Percentiles rank a stretch among this genome's conserved stretches.
phyloP scores from a whole-genome alignment of 225 moss, liverwort and hornwort genomes.

The Physcomitrium patens region DNA sequence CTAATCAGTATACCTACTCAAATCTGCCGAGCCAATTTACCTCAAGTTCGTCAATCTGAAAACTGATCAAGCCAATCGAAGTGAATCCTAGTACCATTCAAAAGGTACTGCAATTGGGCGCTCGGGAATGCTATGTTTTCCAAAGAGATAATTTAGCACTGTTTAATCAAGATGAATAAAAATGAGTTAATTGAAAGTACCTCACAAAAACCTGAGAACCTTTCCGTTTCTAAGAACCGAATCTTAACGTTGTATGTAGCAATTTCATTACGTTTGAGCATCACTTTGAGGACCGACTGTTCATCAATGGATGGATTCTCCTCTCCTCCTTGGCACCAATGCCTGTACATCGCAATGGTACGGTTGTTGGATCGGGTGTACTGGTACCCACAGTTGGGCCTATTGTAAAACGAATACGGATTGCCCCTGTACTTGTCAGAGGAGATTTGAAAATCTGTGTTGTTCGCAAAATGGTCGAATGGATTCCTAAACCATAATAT shows the following conservation, averaged over 20 bases:
- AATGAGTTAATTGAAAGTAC: constrained; percentile 24
- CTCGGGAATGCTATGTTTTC: too few relatives aligned
- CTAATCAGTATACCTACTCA: too few relatives aligned
- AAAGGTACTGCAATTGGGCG: too few relatives aligned
- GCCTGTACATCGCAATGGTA: constrained; percentile 73
- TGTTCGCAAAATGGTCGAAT: constrained; percentile 45
- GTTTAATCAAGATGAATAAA: not conserved
- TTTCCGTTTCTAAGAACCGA: constrained; percentile 55
- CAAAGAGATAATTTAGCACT: too few relatives aligned
- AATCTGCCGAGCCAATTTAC: too few relatives aligned
- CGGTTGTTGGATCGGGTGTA: constrained; percentile 57
- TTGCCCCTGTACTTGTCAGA: constrained; percentile 64
- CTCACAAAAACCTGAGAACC: constrained; percentile 83
- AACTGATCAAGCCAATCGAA: too few relatives aligned
- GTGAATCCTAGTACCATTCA: too few relatives aligned
- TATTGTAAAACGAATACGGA: constrained; percentile 20
- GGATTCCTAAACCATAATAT: constrained; percentile 86
- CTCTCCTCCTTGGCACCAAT: constrained; percentile 60
- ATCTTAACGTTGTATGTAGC: constrained; percentile 38
- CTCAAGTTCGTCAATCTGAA: too few relatives aligned
- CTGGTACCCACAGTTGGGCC: constrained; percentile 81
- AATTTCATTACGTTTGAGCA: constrained; percentile 41
- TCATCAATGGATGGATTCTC: constrained; percentile 55
- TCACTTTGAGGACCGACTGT: constrained; percentile 54
- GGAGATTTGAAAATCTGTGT: constrained; percentile 76